Percentiles rank a stretch among this genome's conserved stretches.
phyloP scores from a whole-genome alignment of 2,329 filamentous ascomycete species.

The Triangularia setosa region DNA sequence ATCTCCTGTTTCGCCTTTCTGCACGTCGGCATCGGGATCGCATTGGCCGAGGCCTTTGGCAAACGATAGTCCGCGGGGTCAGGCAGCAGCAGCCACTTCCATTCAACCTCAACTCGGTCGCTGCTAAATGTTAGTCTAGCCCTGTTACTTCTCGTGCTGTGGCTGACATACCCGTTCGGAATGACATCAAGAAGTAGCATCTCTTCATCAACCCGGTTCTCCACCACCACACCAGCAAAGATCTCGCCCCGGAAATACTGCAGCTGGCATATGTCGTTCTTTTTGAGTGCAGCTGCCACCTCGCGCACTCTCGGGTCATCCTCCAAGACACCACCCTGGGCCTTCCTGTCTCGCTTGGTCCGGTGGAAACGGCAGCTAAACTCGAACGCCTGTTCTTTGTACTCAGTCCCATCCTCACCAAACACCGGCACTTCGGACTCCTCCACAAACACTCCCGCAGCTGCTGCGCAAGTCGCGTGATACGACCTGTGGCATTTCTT shows the following conservation, averaged over 20 bases:
- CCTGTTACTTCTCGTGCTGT: background rate
- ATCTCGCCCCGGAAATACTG: slow-evolving; percentile 83
- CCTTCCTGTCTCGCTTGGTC: slow-evolving; percentile 75
- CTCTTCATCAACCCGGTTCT: slow-evolving; percentile 74
- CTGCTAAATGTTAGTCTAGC: slow-evolving; percentile 47
- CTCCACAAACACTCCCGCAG: slow-evolving; percentile 89
- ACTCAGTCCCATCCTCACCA: slow-evolving; percentile 85
- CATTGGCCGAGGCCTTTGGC: slow-evolving; percentile 69
- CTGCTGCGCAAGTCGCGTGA: slow-evolving; percentile 89
- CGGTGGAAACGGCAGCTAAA: slow-evolving; percentile 94
- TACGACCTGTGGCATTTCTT: slow-evolving; percentile 93
- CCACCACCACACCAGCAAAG: slow-evolving; percentile 81
- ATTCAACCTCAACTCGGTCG: slow-evolving; percentile 73
- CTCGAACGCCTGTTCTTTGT: slow-evolving; percentile 86
- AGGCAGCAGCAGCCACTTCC: slow-evolving; percentile 76
- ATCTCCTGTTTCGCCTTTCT: slow-evolving; percentile 62
- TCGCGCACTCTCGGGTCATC: slow-evolving; percentile 63
- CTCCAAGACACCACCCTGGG: slow-evolving; percentile 66
- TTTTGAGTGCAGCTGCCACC: slow-evolving; percentile 63
- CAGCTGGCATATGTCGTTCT: slow-evolving; percentile 78
- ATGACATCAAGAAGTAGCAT: slow-evolving; percentile 76
- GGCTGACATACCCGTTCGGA: slow-evolving; percentile 67
- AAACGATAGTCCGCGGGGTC: slow-evolving; percentile 67
- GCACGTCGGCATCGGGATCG: slow-evolving; percentile 65
- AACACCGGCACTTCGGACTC: slow-evolving; percentile 82